Evolutionary conservation across 148 eudicot species (phyloP), one percentile per base, ranked within the genome.

Genomic region (Silene uniflora): DNA sequence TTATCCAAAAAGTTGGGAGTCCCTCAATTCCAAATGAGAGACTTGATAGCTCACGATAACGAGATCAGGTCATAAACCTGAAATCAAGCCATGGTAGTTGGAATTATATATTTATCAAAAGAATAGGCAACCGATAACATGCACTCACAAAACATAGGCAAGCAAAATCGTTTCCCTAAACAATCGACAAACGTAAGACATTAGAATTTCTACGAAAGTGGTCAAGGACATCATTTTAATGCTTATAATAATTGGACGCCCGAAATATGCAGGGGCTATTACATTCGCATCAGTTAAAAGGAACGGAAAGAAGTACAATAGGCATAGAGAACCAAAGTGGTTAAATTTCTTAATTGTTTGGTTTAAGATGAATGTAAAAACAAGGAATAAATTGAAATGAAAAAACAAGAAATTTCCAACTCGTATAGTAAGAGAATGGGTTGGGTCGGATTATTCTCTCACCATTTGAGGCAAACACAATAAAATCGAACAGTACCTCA

Each of bases 41-140:
- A 27, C 54, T n/a, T 79, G 29, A 61, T 56, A 62, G 32, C 60
- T 56, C 59, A 47, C 69, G n/a, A 52, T 29, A 76, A 19, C 18
- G 69, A 67, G 69, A 67, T 81, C 78, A 79, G 83, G 73, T 66
- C 79, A 68, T 27, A 80, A 71, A 75, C 79, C 86, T 81, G 76
- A 72, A 77, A 75, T 71, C 35, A 60, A 67, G 42, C 39, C 54
- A 72, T 49, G 58, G 17, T 29, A 58, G 39, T 24, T 49, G 16
- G 14, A 70, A 22, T 52, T 13, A 23, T 70, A 14, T 52, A 54
- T 22, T 46, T 16, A 23, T 21, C 24, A 49, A 69, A 42, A n/a
- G n/a, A 6, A 64, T 29, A 64, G 42, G 8, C n/a, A 64, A 13
- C 17, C 42, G 16, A 17, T 64, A 14, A 27, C 42, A 64, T 27